Evolutionary conservation across 1,139 yeast species (phyloP).

Genomic region (Geotrichum fermentans): DNA sequence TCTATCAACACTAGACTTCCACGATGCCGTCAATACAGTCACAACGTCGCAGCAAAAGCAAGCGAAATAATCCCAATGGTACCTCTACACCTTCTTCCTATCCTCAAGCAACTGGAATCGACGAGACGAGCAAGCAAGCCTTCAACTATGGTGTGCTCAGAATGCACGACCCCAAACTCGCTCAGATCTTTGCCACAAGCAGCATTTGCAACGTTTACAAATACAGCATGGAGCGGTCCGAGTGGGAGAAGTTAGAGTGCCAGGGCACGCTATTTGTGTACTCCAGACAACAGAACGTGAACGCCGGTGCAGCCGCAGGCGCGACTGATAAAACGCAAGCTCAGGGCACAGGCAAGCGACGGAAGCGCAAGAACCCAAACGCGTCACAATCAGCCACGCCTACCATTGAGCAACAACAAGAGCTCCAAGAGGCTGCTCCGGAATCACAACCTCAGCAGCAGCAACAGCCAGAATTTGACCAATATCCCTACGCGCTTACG

Average conservation of each 20-base stretch:
- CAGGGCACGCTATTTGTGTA: conserved; percentile 82
- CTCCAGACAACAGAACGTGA: conserved; percentile 48
- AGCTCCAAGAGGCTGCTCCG: too few species aligned
- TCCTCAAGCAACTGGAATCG: conserved; percentile 15
- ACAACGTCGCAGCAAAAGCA: not conserved
- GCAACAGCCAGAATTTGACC: conserved; percentile 35
- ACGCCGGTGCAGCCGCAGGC: conserved; percentile 15
- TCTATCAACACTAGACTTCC: too few species aligned
- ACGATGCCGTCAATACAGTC: too few species aligned
- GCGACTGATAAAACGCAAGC: conserved; percentile 23
- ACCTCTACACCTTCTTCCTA: not conserved
- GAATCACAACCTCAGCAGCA: conserved; percentile 39
- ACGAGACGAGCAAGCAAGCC: conserved; percentile 25
- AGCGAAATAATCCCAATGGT: too few species aligned
- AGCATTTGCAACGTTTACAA: conserved; percentile 81
- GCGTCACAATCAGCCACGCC: conserved; percentile 27
- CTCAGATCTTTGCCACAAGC: conserved; percentile 66
- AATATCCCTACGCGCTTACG: conserved; percentile 63
- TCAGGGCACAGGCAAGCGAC: conserved; percentile 28
- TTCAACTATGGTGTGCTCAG: conserved; percentile 76
- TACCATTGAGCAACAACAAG: conserved; percentile 23
- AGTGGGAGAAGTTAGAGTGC: conserved; percentile 76
- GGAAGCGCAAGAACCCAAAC: conserved; percentile 26
- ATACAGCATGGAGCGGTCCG: conserved; percentile 56
- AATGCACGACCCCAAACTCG: conserved; percentile 75